phyloP scores from a whole-genome alignment of 2,329 filamentous ascomycete genomes.

The Pezicula carpinea region DNA sequence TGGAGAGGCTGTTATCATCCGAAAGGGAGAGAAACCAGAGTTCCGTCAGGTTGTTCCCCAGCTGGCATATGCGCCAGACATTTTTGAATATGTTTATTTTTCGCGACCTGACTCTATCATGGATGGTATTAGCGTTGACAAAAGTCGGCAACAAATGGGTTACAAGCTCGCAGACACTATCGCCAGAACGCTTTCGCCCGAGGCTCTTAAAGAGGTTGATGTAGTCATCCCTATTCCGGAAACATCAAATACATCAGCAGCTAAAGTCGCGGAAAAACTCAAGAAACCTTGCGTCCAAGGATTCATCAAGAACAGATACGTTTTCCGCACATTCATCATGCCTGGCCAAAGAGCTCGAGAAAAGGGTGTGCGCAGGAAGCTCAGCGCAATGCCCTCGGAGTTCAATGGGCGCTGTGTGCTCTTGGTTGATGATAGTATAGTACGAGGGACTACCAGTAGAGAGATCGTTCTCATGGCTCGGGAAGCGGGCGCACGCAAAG shows the following conservation, averaged over 20 bases:
- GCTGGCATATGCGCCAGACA: slow-evolving; percentile 73
- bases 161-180: slow-evolving; percentile 73
- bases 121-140: slow-evolving; percentile 83
- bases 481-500: slow-evolving; percentile 76
- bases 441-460: slow-evolving; percentile 76
- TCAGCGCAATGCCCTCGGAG: slow-evolving; percentile 81
- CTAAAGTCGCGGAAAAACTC: slow-evolving; percentile 68
- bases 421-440: slow-evolving; percentile 86
- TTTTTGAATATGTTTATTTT: slow-evolving; percentile 87
- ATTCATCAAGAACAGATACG: slow-evolving; percentile 86
- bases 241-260: slow-evolving; percentile 77
- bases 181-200: slow-evolving; percentile 59
- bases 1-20: slow-evolving; percentile 80
- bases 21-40: slow-evolving; percentile 68
- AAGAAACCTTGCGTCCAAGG: slow-evolving; percentile 75
- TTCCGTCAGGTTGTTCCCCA: slow-evolving; percentile 70
- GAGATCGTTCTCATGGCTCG: slow-evolving; percentile 81
- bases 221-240: slow-evolving; percentile 80
- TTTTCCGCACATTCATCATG: slow-evolving; percentile 85
- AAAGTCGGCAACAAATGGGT: slow-evolving; percentile 83
- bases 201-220: slow-evolving; percentile 72
- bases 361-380: slow-evolving; percentile 83
- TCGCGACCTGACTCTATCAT: slow-evolving; percentile 77
- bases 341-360: slow-evolving; percentile 75
- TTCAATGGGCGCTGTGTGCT: slow-evolving; percentile 77